These are phyloP conservation scores for Skeletonema grethae DNA, from an alignment of 108 stramenopile species.

Conservation along the genomic window DNA sequence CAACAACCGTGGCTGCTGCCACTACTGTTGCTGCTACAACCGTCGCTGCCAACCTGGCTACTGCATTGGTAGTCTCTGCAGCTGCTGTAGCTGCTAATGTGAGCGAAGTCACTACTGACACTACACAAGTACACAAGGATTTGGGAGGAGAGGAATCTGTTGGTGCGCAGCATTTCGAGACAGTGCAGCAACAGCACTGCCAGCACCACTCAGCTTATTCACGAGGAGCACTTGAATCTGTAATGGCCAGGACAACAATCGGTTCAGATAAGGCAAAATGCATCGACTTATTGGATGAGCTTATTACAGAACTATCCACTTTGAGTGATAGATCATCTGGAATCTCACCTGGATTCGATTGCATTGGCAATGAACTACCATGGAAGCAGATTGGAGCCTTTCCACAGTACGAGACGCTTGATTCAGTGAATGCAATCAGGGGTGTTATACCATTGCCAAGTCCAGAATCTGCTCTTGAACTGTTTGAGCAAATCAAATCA, in stretches of 20 bases:
- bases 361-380: conserved; percentile 1
- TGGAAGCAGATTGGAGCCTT: conserved; percentile 17
- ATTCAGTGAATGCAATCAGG: conserved; percentile 7
- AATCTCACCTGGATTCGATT: conserved; percentile 16
- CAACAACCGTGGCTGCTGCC: not conserved
- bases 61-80: not conserved
- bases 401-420: conserved; percentile 20
- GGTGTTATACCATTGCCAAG: conserved; percentile 14
- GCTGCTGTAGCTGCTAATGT: not conserved
- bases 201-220: not conserved
- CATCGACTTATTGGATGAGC: conserved; percentile 14
- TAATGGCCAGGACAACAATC: not conserved
- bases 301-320: conserved; percentile 12
- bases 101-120: not conserved
- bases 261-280: not conserved
- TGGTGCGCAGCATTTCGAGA: not conserved
- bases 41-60: not conserved
- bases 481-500: conserved; percentile 17
- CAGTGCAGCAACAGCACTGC: not conserved
- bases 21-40: too few species aligned
- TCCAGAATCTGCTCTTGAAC: conserved; percentile 13
- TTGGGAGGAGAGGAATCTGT: not conserved
- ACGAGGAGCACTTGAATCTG: not conserved
- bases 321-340: conserved; percentile 7
- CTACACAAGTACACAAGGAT: not conserved